These are phyloP conservation scores for Phytophthora sojae DNA, from an alignment of 352 stramenopile species.

Conservation along the genomic window DNA sequence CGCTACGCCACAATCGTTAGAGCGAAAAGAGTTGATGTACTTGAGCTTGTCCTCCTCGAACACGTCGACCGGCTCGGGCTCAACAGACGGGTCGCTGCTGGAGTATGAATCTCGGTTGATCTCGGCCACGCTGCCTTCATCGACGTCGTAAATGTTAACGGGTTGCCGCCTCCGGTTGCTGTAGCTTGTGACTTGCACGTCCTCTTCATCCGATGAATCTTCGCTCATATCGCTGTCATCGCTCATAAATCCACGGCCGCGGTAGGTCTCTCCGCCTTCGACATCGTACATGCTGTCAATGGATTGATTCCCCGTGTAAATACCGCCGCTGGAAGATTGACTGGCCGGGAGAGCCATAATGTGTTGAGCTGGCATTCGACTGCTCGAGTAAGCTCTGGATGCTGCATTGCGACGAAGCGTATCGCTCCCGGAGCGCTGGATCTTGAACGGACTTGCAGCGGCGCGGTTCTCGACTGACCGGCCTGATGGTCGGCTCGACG, in stretches of 20 bases:
- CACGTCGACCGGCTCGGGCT: conserved; percentile 42
- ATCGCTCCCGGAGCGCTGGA: conserved; percentile 28
- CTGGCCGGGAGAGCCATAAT: conserved; percentile 1
- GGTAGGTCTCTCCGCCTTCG: conserved; percentile 37
- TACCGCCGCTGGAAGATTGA: conserved; percentile 12
- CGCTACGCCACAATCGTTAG: conserved; percentile 26
- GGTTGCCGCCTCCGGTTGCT: conserved; percentile 13
- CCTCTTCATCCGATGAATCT: conserved; percentile 32
- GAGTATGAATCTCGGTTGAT: conserved; percentile 32
- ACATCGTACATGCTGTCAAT: conserved; percentile 44
- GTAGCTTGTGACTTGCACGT: conserved; percentile 4
- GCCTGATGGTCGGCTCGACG: conserved; percentile 8
- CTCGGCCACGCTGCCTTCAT: conserved; percentile 51
- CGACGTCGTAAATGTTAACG: conserved; percentile 41
- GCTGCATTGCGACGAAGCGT: conserved; percentile 18
- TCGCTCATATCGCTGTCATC: conserved; percentile 39
- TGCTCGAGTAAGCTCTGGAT: conserved; percentile 13
- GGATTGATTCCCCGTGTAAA: conserved; percentile 29
- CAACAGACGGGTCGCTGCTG: conserved; percentile 30
- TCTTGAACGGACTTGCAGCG: conserved; percentile 4
- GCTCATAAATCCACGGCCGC: conserved; percentile 29
- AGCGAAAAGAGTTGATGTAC: conserved; percentile 68
- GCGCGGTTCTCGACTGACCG: conserved; percentile 25
- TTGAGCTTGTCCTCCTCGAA: conserved; percentile 69
- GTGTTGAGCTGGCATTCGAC: conserved; percentile 1